Percentiles rank a stretch among this genome's conserved stretches.
Evolutionary conservation across 164 flowering plant species (phyloP).

Genomic region (Aristolochia californica): DNA sequence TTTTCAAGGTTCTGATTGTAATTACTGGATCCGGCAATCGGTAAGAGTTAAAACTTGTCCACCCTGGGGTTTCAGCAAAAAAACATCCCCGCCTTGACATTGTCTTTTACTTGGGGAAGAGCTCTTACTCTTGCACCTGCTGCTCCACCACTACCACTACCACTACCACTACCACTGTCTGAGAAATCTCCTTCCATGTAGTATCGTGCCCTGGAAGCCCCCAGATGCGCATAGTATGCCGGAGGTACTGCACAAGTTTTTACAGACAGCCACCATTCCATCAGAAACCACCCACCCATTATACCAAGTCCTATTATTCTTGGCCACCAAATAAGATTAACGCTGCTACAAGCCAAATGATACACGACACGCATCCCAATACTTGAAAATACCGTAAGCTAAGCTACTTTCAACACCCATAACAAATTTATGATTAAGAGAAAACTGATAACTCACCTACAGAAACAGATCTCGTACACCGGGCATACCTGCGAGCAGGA

Average conservation of each 20-base stretch:
- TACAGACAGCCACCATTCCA: not conserved
- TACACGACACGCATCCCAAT: not conserved
- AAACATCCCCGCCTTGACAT: slow-evolving; percentile 67
- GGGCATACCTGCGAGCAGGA: slow-evolving; percentile 48
- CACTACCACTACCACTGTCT: slow-evolving; percentile 24
- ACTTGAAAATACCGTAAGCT: not conserved
- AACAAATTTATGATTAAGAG: too few relatives aligned
- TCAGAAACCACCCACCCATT: not conserved
- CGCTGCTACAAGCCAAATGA: not conserved
- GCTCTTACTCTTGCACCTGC: slow-evolving; percentile 7
- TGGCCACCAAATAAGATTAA: not conserved
- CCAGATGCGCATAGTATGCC: slow-evolving; percentile 74
- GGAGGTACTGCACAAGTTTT: slow-evolving; percentile 64
- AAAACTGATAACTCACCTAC: slow-evolving; percentile 53
- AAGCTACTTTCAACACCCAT: not conserved
- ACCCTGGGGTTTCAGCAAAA: slow-evolving; percentile 50
- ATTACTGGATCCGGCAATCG: not conserved
- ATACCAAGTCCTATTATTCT: not conserved
- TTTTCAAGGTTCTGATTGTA: not conserved
- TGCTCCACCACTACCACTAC: slow-evolving; percentile 13
- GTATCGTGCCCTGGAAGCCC: slow-evolving; percentile 62
- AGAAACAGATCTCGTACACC: slow-evolving; percentile 85
- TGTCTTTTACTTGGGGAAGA: slow-evolving; percentile 44
- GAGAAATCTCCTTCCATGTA: slow-evolving; percentile 46
- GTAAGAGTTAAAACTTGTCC: not conserved